Conservation (phyloP, 2,329 filamentous ascomycete species). For the Didymellaceae sp. region DNA sequence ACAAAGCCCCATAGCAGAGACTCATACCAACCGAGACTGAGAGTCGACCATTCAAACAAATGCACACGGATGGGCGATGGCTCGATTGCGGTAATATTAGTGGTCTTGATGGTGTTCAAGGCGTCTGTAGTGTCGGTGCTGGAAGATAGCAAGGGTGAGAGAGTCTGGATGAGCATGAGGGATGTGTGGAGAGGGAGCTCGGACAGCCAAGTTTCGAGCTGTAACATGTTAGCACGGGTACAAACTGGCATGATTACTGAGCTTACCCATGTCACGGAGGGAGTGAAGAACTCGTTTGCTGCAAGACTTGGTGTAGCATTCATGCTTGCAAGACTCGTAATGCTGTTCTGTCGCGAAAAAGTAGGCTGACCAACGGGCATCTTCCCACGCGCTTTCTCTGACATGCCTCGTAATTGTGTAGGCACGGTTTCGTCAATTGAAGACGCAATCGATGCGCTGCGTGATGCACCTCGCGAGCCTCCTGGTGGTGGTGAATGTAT, state of each 20-base stretch:
- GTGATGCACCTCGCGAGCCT: constrained; percentile 50
- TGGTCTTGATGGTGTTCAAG: constrained; percentile 61
- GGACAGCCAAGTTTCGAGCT: constrained; percentile 93
- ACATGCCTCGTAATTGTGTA: constrained; percentile 86
- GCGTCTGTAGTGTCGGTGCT: constrained; percentile 52
- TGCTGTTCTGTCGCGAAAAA: constrained; percentile 91
- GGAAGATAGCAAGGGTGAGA: constrained; percentile 59
- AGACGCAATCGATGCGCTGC: constrained; percentile 72
- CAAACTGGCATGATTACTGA: not conserved
- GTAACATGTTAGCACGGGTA: constrained; percentile 24
- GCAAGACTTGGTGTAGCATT: constrained; percentile 63
- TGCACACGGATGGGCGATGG: constrained; percentile 78
- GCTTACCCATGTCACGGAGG: constrained; percentile 75
- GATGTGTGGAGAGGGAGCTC: constrained; percentile 88
- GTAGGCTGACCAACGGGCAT: constrained; percentile 83
- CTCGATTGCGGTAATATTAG: constrained; percentile 75
- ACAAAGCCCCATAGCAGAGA: constrained; percentile 92
- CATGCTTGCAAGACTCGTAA: constrained; percentile 75
- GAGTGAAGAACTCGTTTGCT: constrained; percentile 71
- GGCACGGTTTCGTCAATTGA: constrained; percentile 80
- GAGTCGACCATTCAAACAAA: constrained; percentile 90
- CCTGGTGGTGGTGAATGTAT: constrained; percentile 32
- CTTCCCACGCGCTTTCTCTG: constrained; percentile 95
- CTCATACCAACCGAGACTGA: constrained; percentile 94
- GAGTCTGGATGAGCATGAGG: constrained; percentile 73